Conservation (phyloP, 73 alveolate species). For the Uronychia setigera region DNA sequence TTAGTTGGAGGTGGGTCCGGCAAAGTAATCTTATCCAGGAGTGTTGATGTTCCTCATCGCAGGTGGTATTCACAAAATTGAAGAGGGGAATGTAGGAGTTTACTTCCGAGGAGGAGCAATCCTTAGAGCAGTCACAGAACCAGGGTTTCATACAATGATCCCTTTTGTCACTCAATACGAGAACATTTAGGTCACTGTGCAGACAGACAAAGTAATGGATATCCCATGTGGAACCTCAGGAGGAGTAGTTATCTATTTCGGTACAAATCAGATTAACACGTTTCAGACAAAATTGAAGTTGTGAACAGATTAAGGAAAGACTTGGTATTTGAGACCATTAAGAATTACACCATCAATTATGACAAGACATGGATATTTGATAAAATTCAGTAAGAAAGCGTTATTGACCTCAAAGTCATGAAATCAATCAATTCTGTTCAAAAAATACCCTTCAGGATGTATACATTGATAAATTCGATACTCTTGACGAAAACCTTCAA, state of each 20-base stretch:
- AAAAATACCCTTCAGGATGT: constrained; percentile 61
- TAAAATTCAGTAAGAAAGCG: constrained; percentile 56
- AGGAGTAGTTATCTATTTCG: constrained; percentile 68
- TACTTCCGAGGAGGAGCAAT: constrained; percentile 73
- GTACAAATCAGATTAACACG: not conserved
- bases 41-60: not conserved
- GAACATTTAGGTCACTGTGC: constrained; percentile 57
- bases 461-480: constrained; percentile 61
- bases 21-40: too few relatives aligned
- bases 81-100: constrained; percentile 72
- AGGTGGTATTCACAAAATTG: constrained; percentile 60
- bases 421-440: constrained; percentile 73
- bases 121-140: constrained; percentile 37
- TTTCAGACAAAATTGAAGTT: constrained; percentile 57
- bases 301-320: constrained; percentile 66
- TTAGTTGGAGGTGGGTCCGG: too few relatives aligned
- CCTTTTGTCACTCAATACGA: constrained; percentile 58
- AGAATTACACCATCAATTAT: constrained; percentile 64
- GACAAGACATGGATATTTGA: constrained; percentile 75
- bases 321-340: constrained; percentile 60
- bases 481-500: constrained; percentile 58
- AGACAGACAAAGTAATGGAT: constrained; percentile 66
- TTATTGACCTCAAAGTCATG: constrained; percentile 41
- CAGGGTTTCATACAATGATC: constrained; percentile 56
- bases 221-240: constrained; percentile 80